These are phyloP conservation scores for Aspergillus viridinutans DNA, from an alignment of 2,329 filamentous ascomycete species.

Conservation along the genomic window DNA sequence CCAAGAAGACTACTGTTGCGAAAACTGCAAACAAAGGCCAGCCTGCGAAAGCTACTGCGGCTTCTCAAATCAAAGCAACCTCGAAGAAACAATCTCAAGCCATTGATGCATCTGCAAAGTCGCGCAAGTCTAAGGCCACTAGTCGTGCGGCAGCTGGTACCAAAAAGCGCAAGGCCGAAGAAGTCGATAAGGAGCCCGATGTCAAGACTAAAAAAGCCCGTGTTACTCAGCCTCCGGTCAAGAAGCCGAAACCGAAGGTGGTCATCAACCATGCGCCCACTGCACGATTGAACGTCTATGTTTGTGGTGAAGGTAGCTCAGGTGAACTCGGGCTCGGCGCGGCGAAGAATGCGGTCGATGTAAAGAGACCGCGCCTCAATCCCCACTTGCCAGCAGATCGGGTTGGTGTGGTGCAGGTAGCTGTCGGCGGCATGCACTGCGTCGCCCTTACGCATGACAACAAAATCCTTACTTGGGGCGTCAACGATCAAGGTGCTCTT, in stretches of 20 bases:
- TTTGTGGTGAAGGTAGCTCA: slow-evolving; percentile 75
- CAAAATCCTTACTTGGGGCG: slow-evolving; percentile 79
- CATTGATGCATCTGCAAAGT: slow-evolving; percentile 15
- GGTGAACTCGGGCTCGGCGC: slow-evolving; percentile 76
- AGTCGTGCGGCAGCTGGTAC: slow-evolving; percentile 14
- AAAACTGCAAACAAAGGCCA: slow-evolving; percentile 19
- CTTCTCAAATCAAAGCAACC: slow-evolving; percentile 19
- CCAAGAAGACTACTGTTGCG: slow-evolving; percentile 17
- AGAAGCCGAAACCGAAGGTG: slow-evolving; percentile 31
- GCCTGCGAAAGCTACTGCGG: slow-evolving; percentile 25
- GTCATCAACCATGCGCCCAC: slow-evolving; percentile 61
- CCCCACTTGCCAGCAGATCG: slow-evolving; percentile 52
- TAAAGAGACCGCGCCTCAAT: slow-evolving; percentile 70
- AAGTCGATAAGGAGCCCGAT: slow-evolving; percentile 22
- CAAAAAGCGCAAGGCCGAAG: slow-evolving; percentile 35
- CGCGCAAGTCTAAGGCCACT: slow-evolving; percentile 22
- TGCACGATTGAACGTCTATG: slow-evolving; percentile 63
- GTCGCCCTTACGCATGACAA: slow-evolving; percentile 74
- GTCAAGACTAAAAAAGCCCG: slow-evolving; percentile 29
- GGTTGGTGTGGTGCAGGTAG: slow-evolving; percentile 68
- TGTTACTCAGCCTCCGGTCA: slow-evolving; percentile 24
- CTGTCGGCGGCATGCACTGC: slow-evolving; percentile 78
- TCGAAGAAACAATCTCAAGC: slow-evolving; percentile 9
- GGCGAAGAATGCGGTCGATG: slow-evolving; percentile 63
- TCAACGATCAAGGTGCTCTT: slow-evolving; percentile 79